Evolutionary conservation across 1,284 basidiomycete species (phyloP), one percentile per base, ranked within the genome.

Genomic region (Cutaneotrichosporon sp.): DNA sequence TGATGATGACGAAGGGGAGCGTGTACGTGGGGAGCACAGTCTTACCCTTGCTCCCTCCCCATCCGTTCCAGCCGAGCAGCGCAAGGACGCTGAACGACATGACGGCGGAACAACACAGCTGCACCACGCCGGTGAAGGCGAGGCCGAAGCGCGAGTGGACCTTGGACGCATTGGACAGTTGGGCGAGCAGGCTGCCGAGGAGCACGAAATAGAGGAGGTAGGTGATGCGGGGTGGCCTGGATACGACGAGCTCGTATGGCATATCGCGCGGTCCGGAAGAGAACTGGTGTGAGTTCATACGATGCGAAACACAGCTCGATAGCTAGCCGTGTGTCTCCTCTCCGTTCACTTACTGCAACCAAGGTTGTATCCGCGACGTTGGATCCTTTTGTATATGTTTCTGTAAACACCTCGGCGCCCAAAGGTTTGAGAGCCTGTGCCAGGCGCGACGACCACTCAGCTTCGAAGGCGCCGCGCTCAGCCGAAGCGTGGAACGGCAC

Each of bases 101-200:
- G 61, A 97, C 83, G 3, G 93, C 91, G 76, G 90, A 92, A 59
- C 90, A 90, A 5, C 86, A 76, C 44, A 97, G 86, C 74, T 97
- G 90, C 19, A 93, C 87, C 20, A 90, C 78, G 16, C 91, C 94
- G 2, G 94, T 97, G 70, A 97, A 89, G 1, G 90, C 88, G 22
- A 98, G 78, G 75, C 94, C 94, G 48, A 90, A 80, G 45, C 89
- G 84, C 1, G 90, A 94, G 71, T 98, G 93, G 10, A 96, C 88
- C 25, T 85, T 84, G 54, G 85, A 81, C 79, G 90, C 87, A 42
- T 82, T 80, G 38, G 84, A 81, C 72, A 94, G 82, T 35, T 86
- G 86, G 71, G 82, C 82, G 35, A 82, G 83, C 55, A 93, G 87
- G 61, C 89, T 90, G 22, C 81, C 77, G 62, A 88, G 80, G 65